Base-by-base conservation (phyloP, 2,329 filamentous ascomycete species). In the Xylogone sp. region DNA sequence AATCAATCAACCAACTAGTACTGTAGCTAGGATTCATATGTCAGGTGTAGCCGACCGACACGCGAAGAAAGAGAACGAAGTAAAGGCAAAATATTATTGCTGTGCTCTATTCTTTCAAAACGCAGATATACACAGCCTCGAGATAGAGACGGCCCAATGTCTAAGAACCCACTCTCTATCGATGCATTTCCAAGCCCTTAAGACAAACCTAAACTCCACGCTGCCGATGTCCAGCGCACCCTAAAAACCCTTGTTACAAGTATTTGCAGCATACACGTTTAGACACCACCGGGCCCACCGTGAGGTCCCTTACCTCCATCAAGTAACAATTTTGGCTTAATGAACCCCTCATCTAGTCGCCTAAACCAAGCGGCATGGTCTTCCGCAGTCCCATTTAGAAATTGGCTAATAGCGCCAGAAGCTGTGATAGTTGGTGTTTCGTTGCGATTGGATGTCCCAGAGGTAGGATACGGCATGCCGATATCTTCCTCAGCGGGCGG, bases 311-410 rank as follows among this genome's bases (percentile, higher is more conserved):
- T 67, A 2, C 65, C 65, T 13, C 86, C 87, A 70, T 97, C 92
- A 19, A 97, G 78, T 58, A 97, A 70, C 50, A 97, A 72, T 65
- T 86, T 89, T 18, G 93, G 93, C 75, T 97, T 97, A 70, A 97
- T 92, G 68, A 91, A 97, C 54, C 92, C 90, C 69, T 99, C 94
- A 68, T 99, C 94, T 54, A 99, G 75, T 71, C 96, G 92, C 59
- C 85, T 86, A 69, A 99, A 96, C 72, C 95, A 83, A 44, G 88
- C 90, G 9, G 89, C 88, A 43, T 95, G 91, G 67, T 99, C 94
- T 47, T 96, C 90, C 1, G 87, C 81, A 16, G 87, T 79, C 1
- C 84, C 83, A 21, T 81, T 88, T 59, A 96, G 84, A 8, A 99
- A 75, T 65, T 93, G 88, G 51, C 85, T 84, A 53, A 97, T 83